phyloP scores from a whole-genome alignment of 2,329 filamentous ascomycete genomes.

The Phialophora chinensis region DNA sequence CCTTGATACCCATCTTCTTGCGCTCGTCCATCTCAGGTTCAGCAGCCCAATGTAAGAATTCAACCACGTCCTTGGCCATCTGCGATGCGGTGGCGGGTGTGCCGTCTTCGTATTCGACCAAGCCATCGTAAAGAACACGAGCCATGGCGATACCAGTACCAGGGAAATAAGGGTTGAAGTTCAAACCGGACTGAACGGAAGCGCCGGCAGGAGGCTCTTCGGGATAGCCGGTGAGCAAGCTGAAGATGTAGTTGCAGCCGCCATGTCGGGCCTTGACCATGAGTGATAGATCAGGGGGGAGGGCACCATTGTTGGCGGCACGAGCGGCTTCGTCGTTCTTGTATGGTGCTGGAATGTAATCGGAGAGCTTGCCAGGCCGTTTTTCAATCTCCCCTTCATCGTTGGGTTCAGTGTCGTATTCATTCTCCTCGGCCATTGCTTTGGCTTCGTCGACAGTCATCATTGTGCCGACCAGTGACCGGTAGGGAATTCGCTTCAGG shows the following conservation, averaged over 20 bases:
- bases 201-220: conserved; percentile 94
- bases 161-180: conserved; percentile 99
- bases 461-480: conserved; percentile 84
- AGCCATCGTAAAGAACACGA: conserved; percentile 94
- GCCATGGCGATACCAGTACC: conserved; percentile 97
- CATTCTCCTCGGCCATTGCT: conserved; percentile 94
- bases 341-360: conserved; percentile 94
- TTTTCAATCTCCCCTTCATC: conserved; percentile 98
- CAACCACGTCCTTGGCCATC: conserved; percentile 99
- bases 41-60: conserved; percentile 99
- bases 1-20: conserved; percentile 99
- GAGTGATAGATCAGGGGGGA: conserved; percentile 95
- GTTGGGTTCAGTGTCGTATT: conserved; percentile 98
- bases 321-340: conserved; percentile 99
- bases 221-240: conserved; percentile 92
- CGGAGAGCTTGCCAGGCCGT: conserved; percentile 96
- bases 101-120: conserved; percentile 97
- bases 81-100: conserved; percentile 94
- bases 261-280: conserved; percentile 98
- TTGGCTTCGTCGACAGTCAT: conserved; percentile 99
- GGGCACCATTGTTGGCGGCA: conserved; percentile 96
- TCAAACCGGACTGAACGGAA: conserved; percentile 82
- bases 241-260: conserved; percentile 98
- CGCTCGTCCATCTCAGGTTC: conserved; percentile 99
- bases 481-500: conserved; percentile 90